Conservation (phyloP, 1,284 basidiomycete species). For the Fomitopsis palustris region DNA sequence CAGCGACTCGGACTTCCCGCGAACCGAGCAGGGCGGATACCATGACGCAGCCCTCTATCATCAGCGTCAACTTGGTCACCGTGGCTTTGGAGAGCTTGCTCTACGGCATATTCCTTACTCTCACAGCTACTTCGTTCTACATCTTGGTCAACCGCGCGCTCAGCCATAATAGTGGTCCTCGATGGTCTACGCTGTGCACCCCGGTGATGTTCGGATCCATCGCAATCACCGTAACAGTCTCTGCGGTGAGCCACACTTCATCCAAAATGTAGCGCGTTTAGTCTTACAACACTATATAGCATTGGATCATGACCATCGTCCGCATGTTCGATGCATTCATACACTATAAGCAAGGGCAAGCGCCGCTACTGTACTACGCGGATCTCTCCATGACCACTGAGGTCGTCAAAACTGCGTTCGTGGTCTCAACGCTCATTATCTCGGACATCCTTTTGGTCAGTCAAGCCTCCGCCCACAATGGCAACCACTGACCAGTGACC, state of each 20-base stretch:
- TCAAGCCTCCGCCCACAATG: neutral
- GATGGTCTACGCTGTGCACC: neutral
- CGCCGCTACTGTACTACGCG: neutral
- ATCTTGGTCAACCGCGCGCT: neutral
- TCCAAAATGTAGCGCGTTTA: neutral
- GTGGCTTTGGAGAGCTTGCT: constrained; percentile 2
- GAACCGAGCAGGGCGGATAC: neutral
- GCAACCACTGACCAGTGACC: neutral
- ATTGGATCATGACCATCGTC: neutral
- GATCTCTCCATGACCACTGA: neutral
- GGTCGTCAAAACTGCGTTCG: neutral
- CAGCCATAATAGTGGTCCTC: neutral
- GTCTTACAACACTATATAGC: constrained; percentile 1
- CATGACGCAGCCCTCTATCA: neutral
- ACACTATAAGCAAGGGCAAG: neutral
- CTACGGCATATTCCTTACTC: constrained; percentile 2
- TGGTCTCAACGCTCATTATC: neutral
- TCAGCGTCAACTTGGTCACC: constrained; percentile 4
- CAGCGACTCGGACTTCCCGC: neutral
- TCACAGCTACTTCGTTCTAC: neutral
- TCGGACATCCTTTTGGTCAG: neutral
- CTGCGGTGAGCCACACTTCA: neutral
- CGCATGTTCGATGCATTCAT: neutral
- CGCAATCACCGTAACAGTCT: neutral
- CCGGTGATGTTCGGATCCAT: neutral